phyloP scores from a whole-genome alignment of 176 grass and related monocot species.

The Saccharum officinarum region DNA sequence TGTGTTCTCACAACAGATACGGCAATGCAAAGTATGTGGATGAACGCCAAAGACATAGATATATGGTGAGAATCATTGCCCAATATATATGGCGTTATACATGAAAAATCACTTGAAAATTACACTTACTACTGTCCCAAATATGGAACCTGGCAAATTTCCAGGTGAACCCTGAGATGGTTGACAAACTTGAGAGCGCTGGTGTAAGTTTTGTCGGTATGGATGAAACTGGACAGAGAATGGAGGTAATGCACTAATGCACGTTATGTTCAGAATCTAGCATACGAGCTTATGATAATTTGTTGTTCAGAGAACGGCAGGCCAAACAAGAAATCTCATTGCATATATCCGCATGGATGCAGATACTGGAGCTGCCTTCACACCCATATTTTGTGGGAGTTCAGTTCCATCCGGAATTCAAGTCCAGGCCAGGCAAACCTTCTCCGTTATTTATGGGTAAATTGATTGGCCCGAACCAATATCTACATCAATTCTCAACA shows the following conservation, averaged over 20 bases:
- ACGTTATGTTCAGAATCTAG: not conserved
- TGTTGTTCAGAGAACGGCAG: not conserved
- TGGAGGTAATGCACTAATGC: slow-evolving; percentile 40
- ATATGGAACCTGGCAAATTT: slow-evolving; percentile 11
- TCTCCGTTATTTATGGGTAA: not conserved
- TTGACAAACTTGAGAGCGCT: slow-evolving; percentile 49
- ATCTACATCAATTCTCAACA: not conserved
- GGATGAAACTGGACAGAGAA: slow-evolving; percentile 52
- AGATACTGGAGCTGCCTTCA: not conserved
- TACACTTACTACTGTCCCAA: not conserved
- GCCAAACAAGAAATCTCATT: not conserved
- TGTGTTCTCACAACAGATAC: slow-evolving; percentile 32
- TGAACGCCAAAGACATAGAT: slow-evolving; percentile 59
- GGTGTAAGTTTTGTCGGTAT: slow-evolving; percentile 54
- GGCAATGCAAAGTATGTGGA: slow-evolving; percentile 49
- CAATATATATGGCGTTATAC: not conserved
- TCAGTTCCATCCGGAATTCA: slow-evolving; percentile 12
- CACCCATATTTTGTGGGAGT: not conserved
- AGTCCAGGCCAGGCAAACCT: slow-evolving; percentile 2
- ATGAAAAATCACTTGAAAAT: not conserved
- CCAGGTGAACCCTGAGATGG: slow-evolving; percentile 60
- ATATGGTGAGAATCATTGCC: slow-evolving; percentile 35
- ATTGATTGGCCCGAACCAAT: not conserved
- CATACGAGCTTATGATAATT: not conserved
- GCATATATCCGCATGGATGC: not conserved